These are phyloP conservation scores for Xerocomus nothofagi DNA, from an alignment of 1,284 basidiomycete genomes.

Conservation along the genomic window DNA sequence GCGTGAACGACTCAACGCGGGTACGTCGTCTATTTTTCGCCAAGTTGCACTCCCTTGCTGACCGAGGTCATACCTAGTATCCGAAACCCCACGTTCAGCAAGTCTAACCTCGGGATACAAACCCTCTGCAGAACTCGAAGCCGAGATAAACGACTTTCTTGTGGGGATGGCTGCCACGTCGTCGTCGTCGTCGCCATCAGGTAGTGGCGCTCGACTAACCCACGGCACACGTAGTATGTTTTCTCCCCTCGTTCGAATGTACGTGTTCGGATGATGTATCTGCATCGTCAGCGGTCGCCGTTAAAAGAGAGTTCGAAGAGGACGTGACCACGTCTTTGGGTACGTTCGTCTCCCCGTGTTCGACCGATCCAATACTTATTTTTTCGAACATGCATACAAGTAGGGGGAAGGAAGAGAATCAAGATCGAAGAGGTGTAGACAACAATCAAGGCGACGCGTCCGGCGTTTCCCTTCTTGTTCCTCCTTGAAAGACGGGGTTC, in stretches of 20 bases:
- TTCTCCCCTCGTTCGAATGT: not conserved
- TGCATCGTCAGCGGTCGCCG: not conserved
- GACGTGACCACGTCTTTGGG: slow-evolving; percentile 2
- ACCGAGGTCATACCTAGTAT: not conserved
- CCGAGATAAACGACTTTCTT: slow-evolving; percentile 10
- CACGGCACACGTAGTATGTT: slow-evolving; percentile 1
- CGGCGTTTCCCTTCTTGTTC: no score
- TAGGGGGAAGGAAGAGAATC: slow-evolving; percentile 13
- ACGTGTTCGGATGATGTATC: not conserved
- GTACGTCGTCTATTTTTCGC: not conserved
- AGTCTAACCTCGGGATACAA: slow-evolving; percentile 6
- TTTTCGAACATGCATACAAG: not conserved
- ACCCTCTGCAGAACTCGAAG: slow-evolving; percentile 9
- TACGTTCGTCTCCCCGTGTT: not conserved
- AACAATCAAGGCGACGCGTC: not conserved
- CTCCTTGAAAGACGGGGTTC: not conserved
- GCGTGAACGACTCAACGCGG: not conserved
- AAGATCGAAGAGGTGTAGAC: slow-evolving; percentile 33
- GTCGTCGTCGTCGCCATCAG: not conserved
- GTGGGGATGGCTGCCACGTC: not conserved
- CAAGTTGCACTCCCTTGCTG: not conserved
- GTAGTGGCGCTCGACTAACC: not conserved
- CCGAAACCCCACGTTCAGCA: not conserved
- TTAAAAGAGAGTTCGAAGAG: slow-evolving; percentile 21
- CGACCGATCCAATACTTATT: not conserved